A percentile compares a stretch with the other conserved stretches of the same genome.
Evolutionary conservation across 192 early-diverging fungal genomes (phyloP).

Genomic region (Radiomyces spectabilis): DNA sequence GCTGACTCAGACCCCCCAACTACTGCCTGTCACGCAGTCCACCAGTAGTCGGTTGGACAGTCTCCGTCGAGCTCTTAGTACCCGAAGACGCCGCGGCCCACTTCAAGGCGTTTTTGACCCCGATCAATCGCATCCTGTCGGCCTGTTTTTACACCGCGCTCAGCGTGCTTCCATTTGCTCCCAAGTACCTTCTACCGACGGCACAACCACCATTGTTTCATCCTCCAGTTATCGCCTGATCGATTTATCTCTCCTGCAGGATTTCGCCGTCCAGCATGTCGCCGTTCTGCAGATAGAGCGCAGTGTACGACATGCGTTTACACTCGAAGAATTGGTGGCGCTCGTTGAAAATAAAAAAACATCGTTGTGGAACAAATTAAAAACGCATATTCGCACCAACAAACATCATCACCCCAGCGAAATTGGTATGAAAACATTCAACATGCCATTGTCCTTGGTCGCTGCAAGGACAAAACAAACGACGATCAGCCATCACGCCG

Average conservation of each 20-base stretch:
- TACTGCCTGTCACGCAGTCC: too few species aligned
- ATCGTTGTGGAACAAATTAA: conserved; percentile 61
- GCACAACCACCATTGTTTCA: not conserved
- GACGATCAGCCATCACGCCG: not conserved
- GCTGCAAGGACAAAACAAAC: conserved; percentile 32
- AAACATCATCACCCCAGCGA: too few species aligned
- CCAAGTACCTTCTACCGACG: not conserved
- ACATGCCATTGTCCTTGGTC: too few species aligned
- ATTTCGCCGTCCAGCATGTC: conserved; percentile 70
- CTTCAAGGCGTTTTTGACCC: too few species aligned
- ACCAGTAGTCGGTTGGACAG: not conserved
- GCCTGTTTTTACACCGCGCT: too few species aligned
- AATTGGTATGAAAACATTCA: too few species aligned
- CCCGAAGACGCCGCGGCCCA: too few species aligned
- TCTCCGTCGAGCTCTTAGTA: not conserved
- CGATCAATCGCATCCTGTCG: too few species aligned
- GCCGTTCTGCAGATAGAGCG: conserved; percentile 67
- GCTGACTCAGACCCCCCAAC: too few species aligned
- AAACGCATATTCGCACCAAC: too few species aligned
- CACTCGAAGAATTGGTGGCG: conserved; percentile 65
- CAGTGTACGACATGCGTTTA: conserved; percentile 55
- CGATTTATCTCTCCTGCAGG: conserved; percentile 65
- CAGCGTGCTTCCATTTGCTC: not conserved
- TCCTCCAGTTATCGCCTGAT: conserved; percentile 29
- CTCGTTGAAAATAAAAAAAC: conserved; percentile 63